phyloP scores from a whole-genome alignment of 1,284 basidiomycete genomes.

The Athelia psychrophila region DNA sequence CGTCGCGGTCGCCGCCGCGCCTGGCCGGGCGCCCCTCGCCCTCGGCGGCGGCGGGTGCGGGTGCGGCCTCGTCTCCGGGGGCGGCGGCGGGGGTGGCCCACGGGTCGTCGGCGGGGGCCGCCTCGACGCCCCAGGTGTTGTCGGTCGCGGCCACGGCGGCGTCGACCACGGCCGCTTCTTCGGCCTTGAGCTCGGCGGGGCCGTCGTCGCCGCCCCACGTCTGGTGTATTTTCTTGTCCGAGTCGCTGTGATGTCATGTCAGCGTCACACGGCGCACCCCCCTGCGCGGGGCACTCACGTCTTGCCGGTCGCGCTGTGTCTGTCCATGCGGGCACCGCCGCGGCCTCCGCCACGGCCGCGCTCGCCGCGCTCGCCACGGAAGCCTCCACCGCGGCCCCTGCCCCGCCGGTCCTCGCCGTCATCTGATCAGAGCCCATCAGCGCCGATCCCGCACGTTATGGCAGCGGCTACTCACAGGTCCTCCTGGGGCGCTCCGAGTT shows the following conservation, averaged over 20 bases:
- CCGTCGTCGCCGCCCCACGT: conserved; percentile 92
- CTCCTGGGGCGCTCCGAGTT: conserved; percentile 15
- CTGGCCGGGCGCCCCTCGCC: conserved; percentile 42
- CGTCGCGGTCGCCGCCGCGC: too few species aligned
- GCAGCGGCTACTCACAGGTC: background rate
- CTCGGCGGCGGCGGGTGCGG: conserved; percentile 33
- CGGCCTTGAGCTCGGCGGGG: conserved; percentile 71
- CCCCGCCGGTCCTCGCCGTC: conserved; percentile 47
- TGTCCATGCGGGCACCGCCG: conserved; percentile 63
- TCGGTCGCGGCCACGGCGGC: conserved; percentile 45
- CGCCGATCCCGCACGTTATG: conserved; percentile 1
- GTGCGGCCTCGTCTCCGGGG: conserved; percentile 25
- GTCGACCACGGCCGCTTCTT: conserved; percentile 63
- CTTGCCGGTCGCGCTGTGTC: conserved; percentile 81
- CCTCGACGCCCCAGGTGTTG: conserved; percentile 16
- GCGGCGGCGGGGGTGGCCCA: conserved; percentile 30
- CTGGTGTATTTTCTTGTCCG: conserved; percentile 89
- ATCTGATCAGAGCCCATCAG: conserved; percentile 28
- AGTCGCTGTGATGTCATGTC: conserved; percentile 54
- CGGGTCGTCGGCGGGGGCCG: conserved; percentile 28
- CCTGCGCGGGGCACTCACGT: conserved; percentile 49
- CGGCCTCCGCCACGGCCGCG: conserved; percentile 45
- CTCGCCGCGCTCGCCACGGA: conserved; percentile 42
- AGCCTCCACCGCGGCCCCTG: conserved; percentile 37
- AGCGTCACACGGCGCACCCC: too few species aligned